Evolutionary conservation across 1,139 yeast species (phyloP), one percentile per base, ranked within the genome.

Genomic region (Yamadazyma atlantica): DNA sequence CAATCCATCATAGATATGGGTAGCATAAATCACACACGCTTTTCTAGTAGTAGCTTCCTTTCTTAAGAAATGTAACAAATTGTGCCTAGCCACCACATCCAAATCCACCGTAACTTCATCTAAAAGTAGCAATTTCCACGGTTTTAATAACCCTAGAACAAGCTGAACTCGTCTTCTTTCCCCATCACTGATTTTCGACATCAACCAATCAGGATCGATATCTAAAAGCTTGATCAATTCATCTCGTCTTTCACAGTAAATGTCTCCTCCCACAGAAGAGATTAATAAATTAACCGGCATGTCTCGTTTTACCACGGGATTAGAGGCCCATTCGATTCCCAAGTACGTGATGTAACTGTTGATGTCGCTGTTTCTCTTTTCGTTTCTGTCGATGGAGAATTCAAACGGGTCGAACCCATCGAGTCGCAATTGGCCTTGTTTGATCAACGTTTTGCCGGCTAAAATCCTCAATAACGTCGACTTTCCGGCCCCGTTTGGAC

Each of bases 401-500:
- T 72, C 78, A 63, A 92, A 92, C 1, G 98, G 98, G 54, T 92
- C 96, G 38, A 77, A 69, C 1, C 95, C 96, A 28, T 88, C 87
- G 14, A 92, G 74, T 33, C 73, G 70, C 31, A 83, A 68, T 18
- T 71, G 62, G 0, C 96, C 97, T 23, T 75, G 69, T 39, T 82
- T 80, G 44, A 95, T 84, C 43, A 92, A 71, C 2, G 95, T 88
- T 54, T 90, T 92, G 7, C 98, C 98, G 1, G 97, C 96, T 23
- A 92, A 66, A 11, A 92, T 75, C 54, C 82, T 79, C 45, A 92
- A 69, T 33, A 92, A 62, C 0, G 98, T 92, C 1, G 96, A 86
- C 59, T 92, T 92, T 4, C 98, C 98, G 2, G 98, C 97, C 16
- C 98, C 98, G 54, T 92, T 92, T 21, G 97, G 95, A 0, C 98